Percentiles rank a stretch among this genome's conserved stretches.
These are phyloP conservation scores for Trichophyton rubrum DNA, from an alignment of 2,329 filamentous ascomycete species.

Conservation along the genomic window DNA sequence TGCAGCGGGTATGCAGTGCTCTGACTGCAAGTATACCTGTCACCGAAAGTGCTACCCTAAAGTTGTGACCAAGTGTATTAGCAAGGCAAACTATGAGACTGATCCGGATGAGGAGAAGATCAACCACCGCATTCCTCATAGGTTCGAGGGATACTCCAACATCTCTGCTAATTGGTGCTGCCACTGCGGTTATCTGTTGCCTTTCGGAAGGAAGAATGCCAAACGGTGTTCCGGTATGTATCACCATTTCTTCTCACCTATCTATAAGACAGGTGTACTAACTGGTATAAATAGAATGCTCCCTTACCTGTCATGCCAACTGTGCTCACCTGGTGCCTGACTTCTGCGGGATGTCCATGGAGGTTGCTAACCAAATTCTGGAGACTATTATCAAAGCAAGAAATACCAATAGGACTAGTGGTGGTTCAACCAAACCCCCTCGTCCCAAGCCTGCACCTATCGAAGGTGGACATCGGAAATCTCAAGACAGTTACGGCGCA, in stretches of 20 bases:
- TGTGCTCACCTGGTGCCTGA: constrained; percentile 95
- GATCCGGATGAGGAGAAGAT: constrained; percentile 99
- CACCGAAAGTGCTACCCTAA: constrained; percentile 94
- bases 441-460: constrained; percentile 38
- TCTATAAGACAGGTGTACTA: not conserved
- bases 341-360: constrained; percentile 99
- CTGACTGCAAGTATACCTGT: constrained; percentile 98
- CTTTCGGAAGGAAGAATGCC: constrained; percentile 88
- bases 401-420: constrained; percentile 48
- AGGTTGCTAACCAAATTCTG: constrained; percentile 84
- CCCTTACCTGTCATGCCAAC: constrained; percentile 75
- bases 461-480: constrained; percentile 26
- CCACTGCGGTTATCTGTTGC: constrained; percentile 91
- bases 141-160: constrained; percentile 93
- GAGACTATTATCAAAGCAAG: constrained; percentile 74
- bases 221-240: constrained; percentile 70
- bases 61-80: constrained; percentile 98
- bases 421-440: constrained; percentile 52
- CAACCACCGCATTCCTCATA: constrained; percentile 96
- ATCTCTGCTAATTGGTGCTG: constrained; percentile 99
- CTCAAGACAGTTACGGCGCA: constrained; percentile 25
- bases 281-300: constrained; percentile 53
- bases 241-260: not conserved
- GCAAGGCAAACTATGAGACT: constrained; percentile 95
- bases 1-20: constrained; percentile 96